Conservation (phyloP, 2,329 filamentous ascomycete genomes). For the Lomentospora prolificans region DNA sequence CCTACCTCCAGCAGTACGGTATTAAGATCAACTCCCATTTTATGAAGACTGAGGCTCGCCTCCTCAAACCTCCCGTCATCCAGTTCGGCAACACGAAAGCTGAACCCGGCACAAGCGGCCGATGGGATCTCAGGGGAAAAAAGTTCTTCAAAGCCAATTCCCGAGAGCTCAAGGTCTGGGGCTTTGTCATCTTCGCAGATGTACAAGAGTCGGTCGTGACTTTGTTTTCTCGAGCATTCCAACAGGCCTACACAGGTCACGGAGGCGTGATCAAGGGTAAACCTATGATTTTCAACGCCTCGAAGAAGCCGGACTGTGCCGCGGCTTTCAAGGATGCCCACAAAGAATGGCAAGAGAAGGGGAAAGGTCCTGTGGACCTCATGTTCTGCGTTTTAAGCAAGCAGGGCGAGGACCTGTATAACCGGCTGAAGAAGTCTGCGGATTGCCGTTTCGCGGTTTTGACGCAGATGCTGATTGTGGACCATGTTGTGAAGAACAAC, state of each 20-base stretch:
- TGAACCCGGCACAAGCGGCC: constrained; percentile 58
- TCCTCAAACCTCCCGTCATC: constrained; percentile 63
- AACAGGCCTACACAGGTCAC: constrained; percentile 34
- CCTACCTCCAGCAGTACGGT: constrained; percentile 62
- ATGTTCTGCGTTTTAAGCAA: constrained; percentile 68
- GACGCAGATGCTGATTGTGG: constrained; percentile 69
- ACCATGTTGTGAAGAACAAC: constrained; percentile 59
- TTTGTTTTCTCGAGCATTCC: constrained; percentile 31
- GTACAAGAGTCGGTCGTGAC: constrained; percentile 29
- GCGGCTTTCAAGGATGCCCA: constrained; percentile 31
- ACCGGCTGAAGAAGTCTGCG: constrained; percentile 77
- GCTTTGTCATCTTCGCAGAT: constrained; percentile 56
- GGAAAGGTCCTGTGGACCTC: constrained; percentile 56
- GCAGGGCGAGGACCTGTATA: constrained; percentile 64
- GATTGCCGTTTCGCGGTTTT: constrained; percentile 79
- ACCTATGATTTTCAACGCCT: constrained; percentile 24
- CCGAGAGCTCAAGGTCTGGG: constrained; percentile 61
- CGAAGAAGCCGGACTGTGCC: constrained; percentile 18
- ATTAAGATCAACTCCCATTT: constrained; percentile 57
- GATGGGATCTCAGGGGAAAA: constrained; percentile 81
- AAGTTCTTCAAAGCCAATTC: constrained; percentile 59
- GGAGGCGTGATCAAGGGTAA: constrained; percentile 33
- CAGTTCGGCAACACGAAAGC: constrained; percentile 49
- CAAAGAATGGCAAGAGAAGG: constrained; percentile 41
- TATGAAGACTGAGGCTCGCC: constrained; percentile 56